Percentiles rank a stretch among this genome's conserved stretches.
phyloP scores from a whole-genome alignment of 2,329 filamentous ascomycete genomes.

The Chaetomium globosum region DNA sequence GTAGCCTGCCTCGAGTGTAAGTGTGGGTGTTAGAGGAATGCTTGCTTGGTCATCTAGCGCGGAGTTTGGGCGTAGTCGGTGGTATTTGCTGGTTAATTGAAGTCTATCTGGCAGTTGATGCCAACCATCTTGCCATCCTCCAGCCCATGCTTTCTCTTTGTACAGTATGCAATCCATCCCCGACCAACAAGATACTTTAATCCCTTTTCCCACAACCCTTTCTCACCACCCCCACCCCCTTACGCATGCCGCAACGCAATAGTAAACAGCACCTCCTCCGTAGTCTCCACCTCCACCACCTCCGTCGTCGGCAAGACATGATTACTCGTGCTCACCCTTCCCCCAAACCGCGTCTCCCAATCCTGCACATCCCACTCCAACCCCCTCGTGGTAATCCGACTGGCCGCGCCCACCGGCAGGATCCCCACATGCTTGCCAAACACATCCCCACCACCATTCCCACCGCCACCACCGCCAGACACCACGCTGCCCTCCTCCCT shows the following conservation, averaged over 20 bases:
- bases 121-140: background rate
- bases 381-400: conserved; percentile 75
- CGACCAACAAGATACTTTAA: background rate
- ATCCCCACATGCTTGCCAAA: conserved; percentile 85
- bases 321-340: conserved; percentile 77
- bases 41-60: conserved; percentile 30
- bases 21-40: background rate
- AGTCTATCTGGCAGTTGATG: conserved; percentile 18
- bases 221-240: background rate
- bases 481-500: conserved; percentile 53
- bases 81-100: conserved; percentile 7
- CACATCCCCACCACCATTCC: conserved; percentile 51
- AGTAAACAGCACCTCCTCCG: conserved; percentile 71
- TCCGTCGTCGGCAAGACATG: conserved; percentile 64
- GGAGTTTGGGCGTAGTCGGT: conserved; percentile 29
- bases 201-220: background rate
- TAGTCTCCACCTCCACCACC: conserved; percentile 65
- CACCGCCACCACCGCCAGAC: conserved; percentile 46
- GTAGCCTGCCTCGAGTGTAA: conserved; percentile 45
- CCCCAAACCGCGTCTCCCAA: conserved; percentile 78
- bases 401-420: conserved; percentile 77
- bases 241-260: conserved; percentile 60
- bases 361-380: conserved; percentile 87
- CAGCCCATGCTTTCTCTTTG: background rate
- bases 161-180: background rate